Percentiles rank a stretch among this genome's conserved stretches.
Evolutionary conservation across 2,329 filamentous ascomycete species (phyloP).

Genomic region (Fusarium transvaalense): DNA sequence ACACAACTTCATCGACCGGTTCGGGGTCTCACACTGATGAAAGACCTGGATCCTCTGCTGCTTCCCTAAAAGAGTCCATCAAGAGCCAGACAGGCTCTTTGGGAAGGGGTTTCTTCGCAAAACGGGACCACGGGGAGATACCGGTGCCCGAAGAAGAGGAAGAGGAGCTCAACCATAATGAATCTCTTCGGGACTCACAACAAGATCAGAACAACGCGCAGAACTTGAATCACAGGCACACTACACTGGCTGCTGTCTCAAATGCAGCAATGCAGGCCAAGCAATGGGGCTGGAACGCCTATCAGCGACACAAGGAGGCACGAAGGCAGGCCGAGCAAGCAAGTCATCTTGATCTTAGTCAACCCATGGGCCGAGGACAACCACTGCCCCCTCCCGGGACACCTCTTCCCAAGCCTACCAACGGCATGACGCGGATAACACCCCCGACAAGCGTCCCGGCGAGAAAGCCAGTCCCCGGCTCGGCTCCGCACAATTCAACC

Average conservation of each 20-base stretch:
- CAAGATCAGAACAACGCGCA: constrained; percentile 46
- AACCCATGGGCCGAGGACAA: constrained; percentile 85
- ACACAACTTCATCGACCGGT: constrained; percentile 56
- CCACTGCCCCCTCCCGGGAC: constrained; percentile 85
- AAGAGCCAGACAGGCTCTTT: constrained; percentile 58
- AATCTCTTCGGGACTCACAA: constrained; percentile 53
- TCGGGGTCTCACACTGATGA: constrained; percentile 47
- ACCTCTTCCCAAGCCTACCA: constrained; percentile 76
- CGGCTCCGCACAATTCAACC: constrained; percentile 28
- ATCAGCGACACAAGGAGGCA: constrained; percentile 63
- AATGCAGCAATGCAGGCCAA: constrained; percentile 68
- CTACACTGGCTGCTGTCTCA: constrained; percentile 66
- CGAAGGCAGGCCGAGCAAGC: constrained; percentile 52
- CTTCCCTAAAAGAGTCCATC: constrained; percentile 54
- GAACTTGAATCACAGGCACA: constrained; percentile 53
- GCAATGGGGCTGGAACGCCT: constrained; percentile 70
- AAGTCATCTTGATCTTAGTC: constrained; percentile 61
- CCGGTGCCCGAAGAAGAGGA: constrained; percentile 49
- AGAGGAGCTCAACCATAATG: constrained; percentile 53
- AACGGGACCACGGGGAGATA: constrained; percentile 55
- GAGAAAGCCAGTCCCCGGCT: constrained; percentile 70
- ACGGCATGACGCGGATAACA: constrained; percentile 69
- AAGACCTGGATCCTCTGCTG: constrained; percentile 50
- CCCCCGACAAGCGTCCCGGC: constrained; percentile 68
- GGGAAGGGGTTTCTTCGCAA: constrained; percentile 57